Percentiles rank a stretch among this genome's conserved stretches.
Conservation (phyloP, 2,329 filamentous ascomycete genomes). For the Colletotrichum liriopes region DNA sequence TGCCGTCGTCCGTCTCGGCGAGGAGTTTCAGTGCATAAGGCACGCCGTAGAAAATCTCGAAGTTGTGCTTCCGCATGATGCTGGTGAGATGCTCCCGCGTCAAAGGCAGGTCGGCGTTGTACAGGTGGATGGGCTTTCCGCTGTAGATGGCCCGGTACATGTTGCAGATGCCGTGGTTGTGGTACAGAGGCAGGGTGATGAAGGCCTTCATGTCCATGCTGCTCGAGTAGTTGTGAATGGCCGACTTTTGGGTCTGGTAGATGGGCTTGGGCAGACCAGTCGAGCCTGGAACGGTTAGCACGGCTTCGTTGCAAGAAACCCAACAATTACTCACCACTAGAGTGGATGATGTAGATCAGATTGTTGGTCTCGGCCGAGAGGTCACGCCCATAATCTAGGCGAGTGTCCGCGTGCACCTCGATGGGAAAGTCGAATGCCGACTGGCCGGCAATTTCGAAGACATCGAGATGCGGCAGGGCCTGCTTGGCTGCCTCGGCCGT, state of each 20-base stretch:
- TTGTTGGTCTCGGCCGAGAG: slow-evolving; percentile 46
- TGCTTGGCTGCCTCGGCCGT: slow-evolving; percentile 44
- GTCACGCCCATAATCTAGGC: slow-evolving; percentile 52
- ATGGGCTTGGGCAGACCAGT: slow-evolving; percentile 77
- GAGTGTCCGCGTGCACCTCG: slow-evolving; percentile 50
- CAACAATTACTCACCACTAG: slow-evolving; percentile 47
- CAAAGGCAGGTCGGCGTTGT: slow-evolving; percentile 69
- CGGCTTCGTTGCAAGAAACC: slow-evolving; percentile 46
- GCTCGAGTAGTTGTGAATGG: slow-evolving; percentile 62
- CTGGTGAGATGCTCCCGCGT: slow-evolving; percentile 64
- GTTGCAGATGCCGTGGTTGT: slow-evolving; percentile 71
- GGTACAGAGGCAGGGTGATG: slow-evolving; percentile 71
- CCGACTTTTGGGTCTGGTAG: slow-evolving; percentile 68
- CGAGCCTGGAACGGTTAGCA: slow-evolving; percentile 58
- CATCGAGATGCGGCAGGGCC: slow-evolving; percentile 42
- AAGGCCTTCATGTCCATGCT: slow-evolving; percentile 62
- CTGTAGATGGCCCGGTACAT: slow-evolving; percentile 68
- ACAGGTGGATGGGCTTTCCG: slow-evolving; percentile 66
- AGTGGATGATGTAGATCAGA: slow-evolving; percentile 54
- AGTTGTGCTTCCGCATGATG: slow-evolving; percentile 58
- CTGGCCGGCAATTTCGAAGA: slow-evolving; percentile 48
- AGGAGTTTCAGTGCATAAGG: slow-evolving; percentile 77
- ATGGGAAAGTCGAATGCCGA: slow-evolving; percentile 51
- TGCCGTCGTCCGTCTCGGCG: slow-evolving; percentile 70
- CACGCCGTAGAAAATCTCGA: slow-evolving; percentile 73